These are phyloP conservation scores for Rhizomucor miehei DNA, from an alignment of 371 early-diverging fungal species.

Conservation along the genomic window DNA sequence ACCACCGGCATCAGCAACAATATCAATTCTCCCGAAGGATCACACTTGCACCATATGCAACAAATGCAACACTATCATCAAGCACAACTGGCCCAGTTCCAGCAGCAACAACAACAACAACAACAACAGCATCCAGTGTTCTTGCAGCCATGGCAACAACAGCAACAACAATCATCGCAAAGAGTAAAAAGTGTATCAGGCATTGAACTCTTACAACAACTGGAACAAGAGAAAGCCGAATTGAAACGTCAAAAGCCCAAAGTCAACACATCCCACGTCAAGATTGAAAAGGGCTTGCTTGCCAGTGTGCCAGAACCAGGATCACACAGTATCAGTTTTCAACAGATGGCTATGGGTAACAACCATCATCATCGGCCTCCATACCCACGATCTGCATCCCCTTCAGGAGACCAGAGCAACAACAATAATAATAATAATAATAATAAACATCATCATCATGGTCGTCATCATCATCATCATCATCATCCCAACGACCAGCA, in stretches of 20 bases:
- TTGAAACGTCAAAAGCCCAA: conserved; percentile 35
- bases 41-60: conserved; percentile 25
- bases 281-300: conserved; percentile 41
- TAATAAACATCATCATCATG: neutral
- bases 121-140: conserved; percentile 1
- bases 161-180: conserved; percentile 7
- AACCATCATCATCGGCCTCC: conserved; percentile 4
- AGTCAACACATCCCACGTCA: conserved; percentile 32
- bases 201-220: conserved; percentile 44
- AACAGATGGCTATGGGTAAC: conserved; percentile 26
- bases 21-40: conserved; percentile 16
- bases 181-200: conserved; percentile 36
- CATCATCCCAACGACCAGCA: neutral
- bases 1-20: conserved; percentile 2
- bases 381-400: neutral
- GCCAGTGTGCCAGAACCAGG: conserved; percentile 44
- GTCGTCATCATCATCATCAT: neutral
- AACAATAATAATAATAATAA: neutral
- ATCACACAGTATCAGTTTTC: conserved; percentile 42
- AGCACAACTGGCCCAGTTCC: conserved; percentile 26
- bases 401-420: conserved; percentile 3
- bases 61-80: conserved; percentile 29
- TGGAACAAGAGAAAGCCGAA: conserved; percentile 44
- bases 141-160: conserved; percentile 15
- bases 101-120: conserved; percentile 19